Conservation (phyloP, 225 moss, liverwort and hornwort genomes). For the Polytrichum formosum region DNA sequence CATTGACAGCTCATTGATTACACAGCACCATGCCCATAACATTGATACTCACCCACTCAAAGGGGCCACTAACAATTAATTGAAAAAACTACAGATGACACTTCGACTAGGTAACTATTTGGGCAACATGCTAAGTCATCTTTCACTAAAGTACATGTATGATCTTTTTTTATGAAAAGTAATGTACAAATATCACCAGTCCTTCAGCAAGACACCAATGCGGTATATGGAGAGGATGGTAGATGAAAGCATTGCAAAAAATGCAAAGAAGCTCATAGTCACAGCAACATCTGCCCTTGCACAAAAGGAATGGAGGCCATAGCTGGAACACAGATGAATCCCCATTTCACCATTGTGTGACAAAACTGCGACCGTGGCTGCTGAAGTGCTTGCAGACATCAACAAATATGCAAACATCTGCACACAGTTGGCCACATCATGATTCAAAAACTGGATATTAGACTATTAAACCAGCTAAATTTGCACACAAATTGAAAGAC, state of each 20-base stretch:
- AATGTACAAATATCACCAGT: slow-evolving; percentile 17
- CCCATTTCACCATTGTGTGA: slow-evolving; percentile 58
- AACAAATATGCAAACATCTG: slow-evolving; percentile 45
- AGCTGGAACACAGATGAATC: slow-evolving; percentile 36
- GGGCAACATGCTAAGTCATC: no score
- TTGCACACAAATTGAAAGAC: no score
- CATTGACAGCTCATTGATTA: no score
- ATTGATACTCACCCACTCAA: no score
- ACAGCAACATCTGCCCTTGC: slow-evolving; percentile 52
- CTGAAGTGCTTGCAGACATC: slow-evolving; percentile 51
- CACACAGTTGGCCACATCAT: neutral
- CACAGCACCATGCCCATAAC: no score
- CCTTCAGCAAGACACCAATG: slow-evolving; percentile 29
- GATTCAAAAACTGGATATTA: no score
- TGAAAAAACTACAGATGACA: no score
- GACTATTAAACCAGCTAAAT: no score
- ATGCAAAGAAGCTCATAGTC: slow-evolving; percentile 51
- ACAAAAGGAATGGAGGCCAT: slow-evolving; percentile 42
- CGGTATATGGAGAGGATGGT: slow-evolving; percentile 47
- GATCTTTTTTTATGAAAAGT: no score
- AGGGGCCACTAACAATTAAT: no score
- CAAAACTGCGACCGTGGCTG: slow-evolving; percentile 44
- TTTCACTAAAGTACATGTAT: no score
- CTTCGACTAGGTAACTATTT: no score
- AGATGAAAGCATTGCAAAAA: slow-evolving; percentile 47